Evolutionary conservation across 2,329 filamentous ascomycete species (phyloP).

Genomic region (Teratosphaeria gauchensis): DNA sequence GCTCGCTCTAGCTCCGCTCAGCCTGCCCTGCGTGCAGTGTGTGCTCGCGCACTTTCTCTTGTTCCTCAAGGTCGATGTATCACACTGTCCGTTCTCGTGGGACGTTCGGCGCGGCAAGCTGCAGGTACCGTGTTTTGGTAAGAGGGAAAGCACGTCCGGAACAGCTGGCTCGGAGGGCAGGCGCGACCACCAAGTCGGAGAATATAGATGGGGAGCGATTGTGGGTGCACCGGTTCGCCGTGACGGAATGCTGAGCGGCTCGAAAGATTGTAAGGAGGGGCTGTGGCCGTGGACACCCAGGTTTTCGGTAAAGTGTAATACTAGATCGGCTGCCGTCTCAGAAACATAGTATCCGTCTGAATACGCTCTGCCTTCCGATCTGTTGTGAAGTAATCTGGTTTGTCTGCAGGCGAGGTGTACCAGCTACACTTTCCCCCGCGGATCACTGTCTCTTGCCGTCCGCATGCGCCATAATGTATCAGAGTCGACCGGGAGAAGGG

Average conservation of each 20-base stretch:
- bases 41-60: background rate
- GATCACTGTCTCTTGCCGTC: background rate
- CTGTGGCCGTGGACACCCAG: background rate
- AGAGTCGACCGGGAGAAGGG: background rate
- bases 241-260: background rate
- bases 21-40: background rate
- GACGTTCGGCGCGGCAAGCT: slow-evolving; percentile 1
- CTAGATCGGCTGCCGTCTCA: background rate
- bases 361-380: background rate
- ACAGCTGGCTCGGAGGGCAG: background rate
- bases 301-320: background rate
- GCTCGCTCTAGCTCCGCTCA: background rate
- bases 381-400: background rate
- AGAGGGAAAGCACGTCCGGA: background rate
- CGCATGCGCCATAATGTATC: background rate
- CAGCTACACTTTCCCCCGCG: background rate
- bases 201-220: background rate
- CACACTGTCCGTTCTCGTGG: background rate
- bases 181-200: background rate
- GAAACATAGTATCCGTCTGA: background rate
- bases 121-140: slow-evolving; percentile 1
- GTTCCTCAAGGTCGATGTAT: background rate
- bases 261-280: background rate
- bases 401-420: background rate
- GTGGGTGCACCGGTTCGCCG: background rate